phyloP scores from a whole-genome alignment of 768 basidiomycete species.

The Mycena metata region DNA sequence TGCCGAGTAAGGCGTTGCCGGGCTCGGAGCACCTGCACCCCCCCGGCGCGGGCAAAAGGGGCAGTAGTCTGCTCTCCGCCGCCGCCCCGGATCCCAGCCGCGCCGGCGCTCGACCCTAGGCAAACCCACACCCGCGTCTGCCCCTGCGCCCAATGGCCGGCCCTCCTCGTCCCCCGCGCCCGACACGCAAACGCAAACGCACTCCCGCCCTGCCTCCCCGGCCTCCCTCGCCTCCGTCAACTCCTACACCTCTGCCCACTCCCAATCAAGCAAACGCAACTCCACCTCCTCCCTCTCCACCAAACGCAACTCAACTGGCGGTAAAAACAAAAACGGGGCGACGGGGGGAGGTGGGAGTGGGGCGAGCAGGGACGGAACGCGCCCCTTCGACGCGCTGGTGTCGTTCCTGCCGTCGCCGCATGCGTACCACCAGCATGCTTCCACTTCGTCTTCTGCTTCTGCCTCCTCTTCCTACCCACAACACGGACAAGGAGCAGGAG shows the following conservation, averaged over 20 bases:
- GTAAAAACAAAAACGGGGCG: background rate
- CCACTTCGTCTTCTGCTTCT: no score
- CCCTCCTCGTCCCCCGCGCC: background rate
- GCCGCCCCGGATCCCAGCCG: background rate
- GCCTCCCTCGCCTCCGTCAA: no score
- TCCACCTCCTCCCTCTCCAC: background rate
- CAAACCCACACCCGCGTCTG: background rate
- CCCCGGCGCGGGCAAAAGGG: background rate
- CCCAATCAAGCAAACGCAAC: no score
- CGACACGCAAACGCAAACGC: no score
- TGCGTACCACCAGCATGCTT: no score
- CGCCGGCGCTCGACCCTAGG: background rate
- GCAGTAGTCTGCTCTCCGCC: background rate
- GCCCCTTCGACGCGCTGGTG: conserved; percentile 57
- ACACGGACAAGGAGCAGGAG: no score
- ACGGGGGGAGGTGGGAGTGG: no score
- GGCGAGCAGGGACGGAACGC: conserved; percentile 14
- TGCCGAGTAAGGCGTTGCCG: background rate
- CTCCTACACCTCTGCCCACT: no score
- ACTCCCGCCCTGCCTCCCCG: no score
- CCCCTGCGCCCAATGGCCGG: no score
- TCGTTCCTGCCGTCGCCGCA: no score
- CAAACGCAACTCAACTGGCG: background rate
- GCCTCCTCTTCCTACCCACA: no score
- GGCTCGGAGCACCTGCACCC: conserved; percentile 20